Conservation (phyloP, 2,329 filamentous ascomycete species). For the Microcyclospora pomicola region DNA sequence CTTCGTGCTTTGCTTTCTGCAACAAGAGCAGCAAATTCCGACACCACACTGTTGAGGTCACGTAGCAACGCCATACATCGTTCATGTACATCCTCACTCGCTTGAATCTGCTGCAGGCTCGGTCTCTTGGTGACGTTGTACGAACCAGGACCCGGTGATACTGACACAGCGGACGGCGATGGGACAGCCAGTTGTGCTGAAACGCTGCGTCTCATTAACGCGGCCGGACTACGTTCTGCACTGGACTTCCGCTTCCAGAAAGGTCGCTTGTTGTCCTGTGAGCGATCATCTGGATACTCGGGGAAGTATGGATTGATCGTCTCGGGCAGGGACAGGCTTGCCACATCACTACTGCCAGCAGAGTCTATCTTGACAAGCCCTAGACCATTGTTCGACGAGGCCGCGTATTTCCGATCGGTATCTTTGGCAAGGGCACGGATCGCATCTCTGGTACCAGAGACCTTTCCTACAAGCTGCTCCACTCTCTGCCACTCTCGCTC, state of each 20-base stretch:
- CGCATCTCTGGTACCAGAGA: conserved; percentile 79
- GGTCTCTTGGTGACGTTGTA: conserved; percentile 24
- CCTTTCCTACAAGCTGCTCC: conserved; percentile 69
- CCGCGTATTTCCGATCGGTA: conserved; percentile 51
- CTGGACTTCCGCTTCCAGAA: conserved; percentile 92
- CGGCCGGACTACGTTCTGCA: conserved; percentile 26
- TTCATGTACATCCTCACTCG: conserved; percentile 52
- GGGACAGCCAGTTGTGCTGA: conserved; percentile 41
- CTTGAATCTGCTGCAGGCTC: conserved; percentile 6
- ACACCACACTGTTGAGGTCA: conserved; percentile 71
- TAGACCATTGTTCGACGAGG: conserved; percentile 24
- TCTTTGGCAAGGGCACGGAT: conserved; percentile 76
- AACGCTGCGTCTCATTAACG: conserved; percentile 34
- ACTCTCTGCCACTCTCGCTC: conserved; percentile 78
- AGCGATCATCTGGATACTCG: conserved; percentile 14
- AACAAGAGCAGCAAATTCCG: conserved; percentile 67
- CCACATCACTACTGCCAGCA: conserved; percentile 17
- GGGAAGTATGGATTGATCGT: conserved; percentile 23
- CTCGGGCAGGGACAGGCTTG: conserved; percentile 23
- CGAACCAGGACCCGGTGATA: conserved; percentile 22
- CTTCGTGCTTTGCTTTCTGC: conserved; percentile 67
- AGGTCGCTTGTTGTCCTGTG: conserved; percentile 44
- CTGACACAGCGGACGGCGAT: conserved; percentile 20
- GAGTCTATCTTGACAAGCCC: conserved; percentile 12
- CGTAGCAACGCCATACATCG: conserved; percentile 71